Percentiles rank a stretch among this genome's conserved stretches.
Conservation (phyloP, 1,284 basidiomycete genomes). For the Inonotus obliquus region DNA sequence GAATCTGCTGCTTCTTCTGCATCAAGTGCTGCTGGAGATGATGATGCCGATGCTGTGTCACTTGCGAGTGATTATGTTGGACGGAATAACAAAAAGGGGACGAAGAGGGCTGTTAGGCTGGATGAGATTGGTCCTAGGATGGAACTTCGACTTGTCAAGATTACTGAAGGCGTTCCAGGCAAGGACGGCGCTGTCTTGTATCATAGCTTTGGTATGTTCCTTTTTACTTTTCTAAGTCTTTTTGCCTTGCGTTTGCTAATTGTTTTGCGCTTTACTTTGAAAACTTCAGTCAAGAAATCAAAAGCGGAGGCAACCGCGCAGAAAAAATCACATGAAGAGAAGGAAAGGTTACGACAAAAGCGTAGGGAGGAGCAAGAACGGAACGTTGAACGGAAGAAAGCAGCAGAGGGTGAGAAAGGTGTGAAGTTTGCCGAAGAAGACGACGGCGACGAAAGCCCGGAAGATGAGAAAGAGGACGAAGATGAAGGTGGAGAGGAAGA, state of each 20-base stretch:
- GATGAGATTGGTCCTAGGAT: constrained; percentile 95
- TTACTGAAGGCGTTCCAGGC: constrained; percentile 90
- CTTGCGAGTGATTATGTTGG: constrained; percentile 93
- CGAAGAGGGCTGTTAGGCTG: constrained; percentile 85
- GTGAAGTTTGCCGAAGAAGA: constrained; percentile 20
- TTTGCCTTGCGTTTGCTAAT: no score
- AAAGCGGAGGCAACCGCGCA: constrained; percentile 65
- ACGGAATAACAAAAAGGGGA: constrained; percentile 87
- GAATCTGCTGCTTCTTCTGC: constrained; percentile 71
- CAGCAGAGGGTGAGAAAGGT: constrained; percentile 24
- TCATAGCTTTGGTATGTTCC: constrained; percentile 79
- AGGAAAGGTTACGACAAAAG: constrained; percentile 68
- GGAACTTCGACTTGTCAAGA: constrained; percentile 91
- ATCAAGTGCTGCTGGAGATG: constrained; percentile 76
- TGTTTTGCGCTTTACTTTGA: no score
- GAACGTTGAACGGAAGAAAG: constrained; percentile 81
- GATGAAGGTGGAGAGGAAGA: no score
- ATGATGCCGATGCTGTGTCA: constrained; percentile 76
- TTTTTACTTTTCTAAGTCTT: not conserved
- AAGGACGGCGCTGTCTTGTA: constrained; percentile 86
- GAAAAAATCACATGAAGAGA: constrained; percentile 71
- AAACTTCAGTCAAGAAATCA: constrained; percentile 76
- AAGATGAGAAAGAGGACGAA: constrained; percentile 43
- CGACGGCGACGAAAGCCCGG: constrained; percentile 36
- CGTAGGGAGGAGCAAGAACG: constrained; percentile 83